Evolutionary conservation across 495 filamentous ascomycete genomes (phyloP).

Genomic region (Aspergillus carlsbadensis): DNA sequence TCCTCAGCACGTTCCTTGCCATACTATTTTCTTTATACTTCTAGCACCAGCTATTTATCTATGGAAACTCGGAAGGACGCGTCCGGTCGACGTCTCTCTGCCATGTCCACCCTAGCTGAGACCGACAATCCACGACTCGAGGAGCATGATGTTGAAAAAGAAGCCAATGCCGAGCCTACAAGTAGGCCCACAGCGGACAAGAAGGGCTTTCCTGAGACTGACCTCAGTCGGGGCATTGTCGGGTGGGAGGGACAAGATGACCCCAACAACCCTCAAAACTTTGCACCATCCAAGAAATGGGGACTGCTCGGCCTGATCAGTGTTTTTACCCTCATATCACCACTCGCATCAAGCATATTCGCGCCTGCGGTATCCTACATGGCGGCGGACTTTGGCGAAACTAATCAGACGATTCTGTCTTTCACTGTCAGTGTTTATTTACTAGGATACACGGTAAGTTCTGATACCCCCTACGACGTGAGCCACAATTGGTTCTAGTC

Average conservation of each 20-base stretch:
- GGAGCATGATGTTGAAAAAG: too few relatives aligned
- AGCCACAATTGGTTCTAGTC: too few relatives aligned
- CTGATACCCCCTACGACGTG: too few relatives aligned
- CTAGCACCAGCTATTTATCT: too few relatives aligned
- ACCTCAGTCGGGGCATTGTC: conserved; percentile 24
- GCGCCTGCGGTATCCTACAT: conserved; percentile 62
- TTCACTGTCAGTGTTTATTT: conserved; percentile 57
- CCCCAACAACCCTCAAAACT: conserved; percentile 68
- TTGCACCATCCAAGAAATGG: conserved; percentile 43
- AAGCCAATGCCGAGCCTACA: neutral
- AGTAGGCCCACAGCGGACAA: neutral
- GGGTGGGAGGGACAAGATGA: conserved; percentile 60
- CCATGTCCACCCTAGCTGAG: too few relatives aligned
- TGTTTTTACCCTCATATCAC: conserved; percentile 45
- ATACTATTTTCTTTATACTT: too few relatives aligned
- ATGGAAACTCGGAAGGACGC: too few relatives aligned
- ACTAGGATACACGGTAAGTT: conserved; percentile 55
- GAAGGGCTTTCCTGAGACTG: conserved; percentile 24
- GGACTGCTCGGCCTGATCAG: conserved; percentile 30
- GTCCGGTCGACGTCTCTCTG: too few relatives aligned
- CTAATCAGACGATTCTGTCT: conserved; percentile 43
- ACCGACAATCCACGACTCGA: too few relatives aligned
- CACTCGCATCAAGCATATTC: conserved; percentile 66
- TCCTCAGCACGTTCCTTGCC: too few relatives aligned
- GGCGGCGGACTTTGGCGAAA: conserved; percentile 56